Conservation (phyloP, 345 rosid genomes). For the Pistacia vera region DNA sequence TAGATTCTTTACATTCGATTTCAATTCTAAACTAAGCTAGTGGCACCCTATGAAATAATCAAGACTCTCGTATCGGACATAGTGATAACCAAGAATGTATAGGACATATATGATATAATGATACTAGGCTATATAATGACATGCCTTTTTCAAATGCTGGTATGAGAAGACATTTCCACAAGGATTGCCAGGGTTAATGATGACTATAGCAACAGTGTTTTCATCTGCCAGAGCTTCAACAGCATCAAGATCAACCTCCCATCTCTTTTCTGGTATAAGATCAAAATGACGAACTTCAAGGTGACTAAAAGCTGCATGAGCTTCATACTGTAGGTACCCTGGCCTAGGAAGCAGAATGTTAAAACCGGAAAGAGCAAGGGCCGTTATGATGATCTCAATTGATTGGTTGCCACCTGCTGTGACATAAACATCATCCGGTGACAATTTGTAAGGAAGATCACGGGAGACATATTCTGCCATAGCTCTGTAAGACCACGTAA, state of each 20-base stretch:
- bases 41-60: no score
- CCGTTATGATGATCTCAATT: conserved; percentile 17
- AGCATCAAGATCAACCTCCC: conserved; percentile 39
- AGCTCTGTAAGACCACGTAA: conserved; percentile 22
- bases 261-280: conserved; percentile 38
- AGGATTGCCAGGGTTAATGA: conserved; percentile 56
- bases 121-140: no score
- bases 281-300: conserved; percentile 34
- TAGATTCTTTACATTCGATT: no score
- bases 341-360: conserved; percentile 40
- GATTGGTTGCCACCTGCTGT: conserved; percentile 36
- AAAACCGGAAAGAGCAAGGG: conserved; percentile 30
- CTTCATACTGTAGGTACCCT: conserved; percentile 35
- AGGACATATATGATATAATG: background rate
- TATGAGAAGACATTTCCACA: conserved; percentile 50
- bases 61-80: background rate
- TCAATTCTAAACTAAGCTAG: no score
- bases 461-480: conserved; percentile 31
- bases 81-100: background rate
- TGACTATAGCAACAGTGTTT: conserved; percentile 30
- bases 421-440: conserved; percentile 33
- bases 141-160: conserved; percentile 47
- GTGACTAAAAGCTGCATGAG: conserved; percentile 3
- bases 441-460: conserved; percentile 30
- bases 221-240: conserved; percentile 31